phyloP scores from a whole-genome alignment of 1,284 basidiomycete genomes.

The Pisolithus thermaeus region DNA sequence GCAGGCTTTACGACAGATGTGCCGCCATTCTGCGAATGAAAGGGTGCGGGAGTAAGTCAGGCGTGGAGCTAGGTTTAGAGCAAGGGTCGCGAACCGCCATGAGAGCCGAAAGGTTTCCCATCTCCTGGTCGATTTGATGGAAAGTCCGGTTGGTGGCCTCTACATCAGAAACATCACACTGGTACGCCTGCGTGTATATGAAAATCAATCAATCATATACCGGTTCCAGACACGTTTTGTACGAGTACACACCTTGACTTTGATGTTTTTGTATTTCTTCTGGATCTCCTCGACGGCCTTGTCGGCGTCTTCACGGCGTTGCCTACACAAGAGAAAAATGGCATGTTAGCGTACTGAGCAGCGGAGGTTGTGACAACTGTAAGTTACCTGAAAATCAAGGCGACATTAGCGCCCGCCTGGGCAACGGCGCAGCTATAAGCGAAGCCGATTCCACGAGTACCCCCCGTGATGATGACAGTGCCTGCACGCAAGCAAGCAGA shows the following conservation, averaged over 20 bases:
- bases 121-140: slow-evolving; percentile 32
- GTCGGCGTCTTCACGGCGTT: slow-evolving; percentile 35
- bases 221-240: too few species aligned
- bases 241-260: slow-evolving; percentile 24
- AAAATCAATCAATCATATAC: neutral
- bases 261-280: slow-evolving; percentile 12
- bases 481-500: slow-evolving; percentile 6
- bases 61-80: too few species aligned
- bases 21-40: slow-evolving; percentile 35
- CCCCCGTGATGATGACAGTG: slow-evolving; percentile 34
- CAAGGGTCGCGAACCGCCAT: slow-evolving; percentile 29
- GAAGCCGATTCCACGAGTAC: slow-evolving; percentile 42
- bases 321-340: slow-evolving; percentile 16
- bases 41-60: neutral
- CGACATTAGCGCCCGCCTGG: slow-evolving; percentile 35
- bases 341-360: slow-evolving; percentile 9
- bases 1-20: slow-evolving; percentile 46
- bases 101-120: slow-evolving; percentile 34
- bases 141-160: slow-evolving; percentile 33
- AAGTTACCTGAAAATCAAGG: slow-evolving; percentile 37
- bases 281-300: slow-evolving; percentile 31
- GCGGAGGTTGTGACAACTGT: neutral
- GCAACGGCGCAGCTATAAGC: slow-evolving; percentile 40
- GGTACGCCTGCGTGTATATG: slow-evolving; percentile 32
- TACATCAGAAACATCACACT: slow-evolving; percentile 37